Conservation (phyloP, 2,329 filamentous ascomycete genomes). For the Cucurbitaria berberidis region DNA sequence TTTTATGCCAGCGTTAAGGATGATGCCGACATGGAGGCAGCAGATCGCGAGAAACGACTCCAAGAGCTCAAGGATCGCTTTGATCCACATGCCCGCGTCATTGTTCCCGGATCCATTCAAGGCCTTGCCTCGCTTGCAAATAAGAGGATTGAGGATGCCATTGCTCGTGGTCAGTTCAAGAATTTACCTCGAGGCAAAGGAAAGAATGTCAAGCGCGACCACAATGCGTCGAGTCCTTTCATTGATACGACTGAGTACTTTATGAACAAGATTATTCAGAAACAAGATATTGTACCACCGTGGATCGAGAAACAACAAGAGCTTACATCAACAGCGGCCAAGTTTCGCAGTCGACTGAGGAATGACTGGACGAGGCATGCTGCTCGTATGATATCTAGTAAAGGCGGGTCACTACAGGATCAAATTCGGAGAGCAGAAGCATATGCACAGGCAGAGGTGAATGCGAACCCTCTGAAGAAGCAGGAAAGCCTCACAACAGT, state of each 20-base stretch:
- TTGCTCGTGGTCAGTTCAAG: conserved; percentile 86
- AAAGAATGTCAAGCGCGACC: conserved; percentile 78
- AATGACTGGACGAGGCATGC: conserved; percentile 86
- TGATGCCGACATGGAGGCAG: conserved; percentile 65
- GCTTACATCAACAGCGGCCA: conserved; percentile 69
- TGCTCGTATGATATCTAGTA: conserved; percentile 75
- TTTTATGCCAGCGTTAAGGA: conserved; percentile 60
- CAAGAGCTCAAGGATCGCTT: conserved; percentile 83
- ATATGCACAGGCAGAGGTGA: conserved; percentile 76
- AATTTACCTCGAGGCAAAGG: conserved; percentile 74
- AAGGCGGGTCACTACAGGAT: conserved; percentile 74
- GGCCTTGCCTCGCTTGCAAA: conserved; percentile 86
- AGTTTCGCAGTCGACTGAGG: conserved; percentile 76
- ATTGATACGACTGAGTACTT: conserved; percentile 97
- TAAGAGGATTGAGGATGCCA: conserved; percentile 91
- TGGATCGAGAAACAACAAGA: conserved; percentile 99
- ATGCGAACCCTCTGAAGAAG: conserved; percentile 63
- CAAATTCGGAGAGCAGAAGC: conserved; percentile 74
- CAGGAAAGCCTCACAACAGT: conserved; percentile 55
- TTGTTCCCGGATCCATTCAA: conserved; percentile 78
- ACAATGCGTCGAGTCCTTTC: conserved; percentile 83
- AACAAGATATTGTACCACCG: conserved; percentile 91
- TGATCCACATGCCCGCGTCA: conserved; percentile 69
- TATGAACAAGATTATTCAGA: conserved; percentile 98
- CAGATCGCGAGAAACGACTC: conserved; percentile 74